Conservation (phyloP, 75 land plant genomes). For the Picea sitchensis region DNA sequence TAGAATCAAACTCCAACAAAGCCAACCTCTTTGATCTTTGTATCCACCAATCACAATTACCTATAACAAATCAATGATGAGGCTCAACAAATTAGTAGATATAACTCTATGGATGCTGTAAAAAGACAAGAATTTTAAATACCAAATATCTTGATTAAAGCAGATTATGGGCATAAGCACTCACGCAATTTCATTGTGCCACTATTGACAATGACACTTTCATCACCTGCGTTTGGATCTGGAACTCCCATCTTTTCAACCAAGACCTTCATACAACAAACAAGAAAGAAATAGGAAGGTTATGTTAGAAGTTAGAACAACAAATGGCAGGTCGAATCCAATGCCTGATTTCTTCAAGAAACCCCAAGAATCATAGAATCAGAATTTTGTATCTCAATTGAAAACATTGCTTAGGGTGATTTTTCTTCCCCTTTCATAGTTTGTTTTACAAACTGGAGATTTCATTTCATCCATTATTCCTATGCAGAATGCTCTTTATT, state of each 20-base stretch:
- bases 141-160: background rate
- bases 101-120: background rate
- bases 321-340: too few species aligned
- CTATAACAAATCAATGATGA: background rate
- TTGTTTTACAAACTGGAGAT: too few species aligned
- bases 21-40: constrained; percentile 59
- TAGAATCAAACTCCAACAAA: constrained; percentile 81
- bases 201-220: constrained; percentile 20
- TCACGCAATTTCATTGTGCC: constrained; percentile 56
- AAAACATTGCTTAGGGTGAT: too few species aligned
- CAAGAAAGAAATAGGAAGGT: too few species aligned
- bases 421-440: too few species aligned
- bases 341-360: too few species aligned
- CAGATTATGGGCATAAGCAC: constrained; percentile 10
- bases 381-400: too few species aligned
- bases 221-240: constrained; percentile 38
- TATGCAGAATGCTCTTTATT: too few species aligned
- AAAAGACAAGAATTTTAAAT: background rate
- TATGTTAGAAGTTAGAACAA: too few species aligned
- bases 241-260: constrained; percentile 95
- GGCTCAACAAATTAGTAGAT: constrained; percentile 28
- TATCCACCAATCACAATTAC: constrained; percentile 70
- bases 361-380: too few species aligned
- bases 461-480: too few species aligned
- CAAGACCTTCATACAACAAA: constrained; percentile 37